These are phyloP conservation scores for Incumbomyces delicatus DNA, from an alignment of 2,329 filamentous ascomycete species.

Conservation along the genomic window DNA sequence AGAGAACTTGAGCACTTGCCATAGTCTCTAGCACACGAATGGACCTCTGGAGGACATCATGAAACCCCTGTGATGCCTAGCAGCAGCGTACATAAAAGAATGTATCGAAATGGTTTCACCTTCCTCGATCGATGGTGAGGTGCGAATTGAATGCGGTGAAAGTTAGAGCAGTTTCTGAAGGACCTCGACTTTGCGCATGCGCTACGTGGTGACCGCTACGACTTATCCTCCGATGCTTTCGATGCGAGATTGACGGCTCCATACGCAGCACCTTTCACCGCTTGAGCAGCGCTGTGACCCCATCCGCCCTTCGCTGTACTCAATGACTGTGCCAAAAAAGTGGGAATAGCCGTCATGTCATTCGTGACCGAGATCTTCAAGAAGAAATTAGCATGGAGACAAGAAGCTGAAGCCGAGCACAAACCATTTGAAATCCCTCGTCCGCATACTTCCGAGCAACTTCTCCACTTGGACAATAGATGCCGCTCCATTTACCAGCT, in stretches of 20 bases:
- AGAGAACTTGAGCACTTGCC: not conserved
- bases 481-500: conserved; percentile 45
- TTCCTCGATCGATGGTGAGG: too few relatives aligned
- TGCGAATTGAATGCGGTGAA: too few relatives aligned
- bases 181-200: not conserved
- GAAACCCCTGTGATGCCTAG: too few relatives aligned
- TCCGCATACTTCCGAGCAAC: conserved; percentile 43
- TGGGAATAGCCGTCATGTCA: conserved; percentile 37
- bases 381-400: conserved; percentile 2
- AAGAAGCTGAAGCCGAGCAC: conserved; percentile 1
- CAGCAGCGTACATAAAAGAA: too few relatives aligned
- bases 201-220: conserved; percentile 5
- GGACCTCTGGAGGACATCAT: too few relatives aligned
- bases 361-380: conserved; percentile 32
- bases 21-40: too few relatives aligned
- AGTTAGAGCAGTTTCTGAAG: not conserved
- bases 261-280: conserved; percentile 20
- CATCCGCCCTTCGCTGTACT: conserved; percentile 26
- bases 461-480: conserved; percentile 45
- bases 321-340: conserved; percentile 29
- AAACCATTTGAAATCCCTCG: conserved; percentile 46
- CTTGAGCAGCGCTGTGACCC: conserved; percentile 18
- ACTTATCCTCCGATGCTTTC: conserved; percentile 12
- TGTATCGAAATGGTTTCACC: too few relatives aligned
- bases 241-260: conserved; percentile 14